Conservation (phyloP, 768 basidiomycete genomes). For the Mycena rosella region DNA sequence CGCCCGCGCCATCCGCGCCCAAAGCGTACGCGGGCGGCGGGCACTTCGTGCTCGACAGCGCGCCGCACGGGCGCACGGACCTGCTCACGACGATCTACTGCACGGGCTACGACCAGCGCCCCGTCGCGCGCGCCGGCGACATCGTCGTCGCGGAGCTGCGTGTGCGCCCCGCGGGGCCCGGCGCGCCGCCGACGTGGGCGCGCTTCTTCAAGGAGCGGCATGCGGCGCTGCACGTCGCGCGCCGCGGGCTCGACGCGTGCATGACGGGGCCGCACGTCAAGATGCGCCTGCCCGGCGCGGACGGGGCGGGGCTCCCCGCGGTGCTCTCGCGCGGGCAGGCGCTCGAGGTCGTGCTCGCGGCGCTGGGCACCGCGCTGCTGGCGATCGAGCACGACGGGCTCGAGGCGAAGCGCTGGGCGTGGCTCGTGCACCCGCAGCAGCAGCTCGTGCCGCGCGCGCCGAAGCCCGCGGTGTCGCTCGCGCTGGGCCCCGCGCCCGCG, state of each 20-base stretch:
- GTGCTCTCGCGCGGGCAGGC: conserved; percentile 37
- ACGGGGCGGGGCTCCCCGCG: conserved; percentile 12
- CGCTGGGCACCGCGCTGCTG: conserved; percentile 32
- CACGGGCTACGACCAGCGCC: conserved; percentile 39
- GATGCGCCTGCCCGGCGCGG: conserved; percentile 20
- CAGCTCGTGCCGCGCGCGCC: neutral
- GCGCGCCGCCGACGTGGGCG: conserved; percentile 29
- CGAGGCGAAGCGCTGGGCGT: conserved; percentile 38
- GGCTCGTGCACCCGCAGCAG: conserved; percentile 23
- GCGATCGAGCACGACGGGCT: conserved; percentile 41
- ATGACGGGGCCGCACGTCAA: conserved; percentile 35
- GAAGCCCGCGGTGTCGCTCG: neutral
- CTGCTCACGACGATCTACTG: conserved; percentile 41
- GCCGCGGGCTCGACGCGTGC: conserved; percentile 37
- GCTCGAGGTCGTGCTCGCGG: conserved; percentile 37
- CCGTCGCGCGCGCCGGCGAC: conserved; percentile 27
- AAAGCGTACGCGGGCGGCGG: conserved; percentile 37
- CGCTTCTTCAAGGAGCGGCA: conserved; percentile 41
- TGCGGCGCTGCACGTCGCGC: conserved; percentile 37
- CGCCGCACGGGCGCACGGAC: conserved; percentile 34
- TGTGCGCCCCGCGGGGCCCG: conserved; percentile 23
- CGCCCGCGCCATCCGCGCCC: neutral
- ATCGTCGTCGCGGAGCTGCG: conserved; percentile 41
- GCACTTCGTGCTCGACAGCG: conserved; percentile 37
- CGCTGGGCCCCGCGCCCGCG: neutral